A percentile compares a stretch with the other conserved stretches of the same genome.
phyloP scores from a whole-genome alignment of 1,139 yeast genomes.

The Yamadazyma friedrichii region DNA sequence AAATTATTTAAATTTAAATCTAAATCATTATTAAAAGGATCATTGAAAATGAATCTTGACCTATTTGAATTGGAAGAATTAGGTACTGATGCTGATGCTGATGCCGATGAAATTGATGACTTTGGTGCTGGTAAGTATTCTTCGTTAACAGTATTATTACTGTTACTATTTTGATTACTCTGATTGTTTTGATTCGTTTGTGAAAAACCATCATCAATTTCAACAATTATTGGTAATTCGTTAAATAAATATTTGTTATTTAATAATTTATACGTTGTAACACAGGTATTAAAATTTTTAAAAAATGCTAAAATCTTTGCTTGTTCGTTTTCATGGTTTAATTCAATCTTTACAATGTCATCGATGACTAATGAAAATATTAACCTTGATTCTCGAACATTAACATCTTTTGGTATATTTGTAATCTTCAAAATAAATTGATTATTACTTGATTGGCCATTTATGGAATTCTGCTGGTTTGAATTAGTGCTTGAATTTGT shows the following conservation, averaged over 20 bases:
- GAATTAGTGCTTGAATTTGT: not conserved
- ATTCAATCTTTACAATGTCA: constrained; percentile 58
- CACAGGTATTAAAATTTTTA: constrained; percentile 61
- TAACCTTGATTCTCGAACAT: constrained; percentile 72
- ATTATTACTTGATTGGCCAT: not conserved
- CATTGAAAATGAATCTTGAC: constrained; percentile 69
- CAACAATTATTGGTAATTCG: constrained; percentile 47
- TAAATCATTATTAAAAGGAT: constrained; percentile 43
- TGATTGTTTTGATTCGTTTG: not conserved
- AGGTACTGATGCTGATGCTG: constrained; percentile 3
- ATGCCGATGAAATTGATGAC: not conserved
- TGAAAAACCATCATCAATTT: constrained; percentile 37
- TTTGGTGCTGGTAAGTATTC: not conserved
- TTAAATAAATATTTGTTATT: constrained; percentile 70
- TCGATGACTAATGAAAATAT: constrained; percentile 81
- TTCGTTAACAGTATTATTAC: not conserved
- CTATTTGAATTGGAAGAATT: constrained; percentile 23
- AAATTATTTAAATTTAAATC: constrained; percentile 14
- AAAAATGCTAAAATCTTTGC: constrained; percentile 61
- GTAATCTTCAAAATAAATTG: constrained; percentile 37
- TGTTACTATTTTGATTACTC: constrained; percentile 17
- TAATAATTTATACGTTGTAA: constrained; percentile 66
- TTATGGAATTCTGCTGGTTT: not conserved
- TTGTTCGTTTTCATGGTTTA: constrained; percentile 30
- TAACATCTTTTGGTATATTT: constrained; percentile 71